Conservation (phyloP, 2,329 filamentous ascomycete species). For the Teratosphaeriaceae sp. region DNA sequence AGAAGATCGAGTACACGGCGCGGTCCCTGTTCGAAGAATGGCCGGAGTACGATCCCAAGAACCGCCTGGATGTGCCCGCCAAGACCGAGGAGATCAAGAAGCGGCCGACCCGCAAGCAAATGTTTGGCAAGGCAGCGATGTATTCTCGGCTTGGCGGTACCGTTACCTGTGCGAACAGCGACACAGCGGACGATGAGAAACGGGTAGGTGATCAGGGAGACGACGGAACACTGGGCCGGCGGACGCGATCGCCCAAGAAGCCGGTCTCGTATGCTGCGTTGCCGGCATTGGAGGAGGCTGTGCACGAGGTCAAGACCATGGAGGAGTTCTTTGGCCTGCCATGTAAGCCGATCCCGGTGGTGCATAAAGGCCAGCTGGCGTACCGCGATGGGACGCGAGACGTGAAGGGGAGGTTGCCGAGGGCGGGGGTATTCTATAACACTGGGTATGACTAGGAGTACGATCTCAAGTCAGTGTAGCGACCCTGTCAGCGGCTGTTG, state of each 20-base stretch:
- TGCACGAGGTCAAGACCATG: conserved; percentile 9
- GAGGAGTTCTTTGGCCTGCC: conserved; percentile 20
- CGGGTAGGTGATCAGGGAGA: neutral
- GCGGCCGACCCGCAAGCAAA: conserved; percentile 31
- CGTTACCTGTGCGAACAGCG: neutral
- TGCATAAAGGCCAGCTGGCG: conserved; percentile 17
- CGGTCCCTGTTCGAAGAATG: conserved; percentile 18
- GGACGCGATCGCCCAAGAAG: neutral
- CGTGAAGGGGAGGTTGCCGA: conserved; percentile 11
- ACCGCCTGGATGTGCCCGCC: conserved; percentile 37
- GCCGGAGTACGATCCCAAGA: conserved; percentile 17
- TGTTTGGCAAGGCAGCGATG: conserved; percentile 17
- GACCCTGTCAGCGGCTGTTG: no score
- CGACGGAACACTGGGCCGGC: neutral
- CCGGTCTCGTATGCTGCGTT: conserved; percentile 4
- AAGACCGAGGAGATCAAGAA: conserved; percentile 50
- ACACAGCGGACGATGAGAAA: neutral
- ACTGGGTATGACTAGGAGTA: neutral
- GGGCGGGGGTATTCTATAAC: conserved; percentile 13
- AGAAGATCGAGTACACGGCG: conserved; percentile 6
- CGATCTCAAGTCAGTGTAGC: no score
- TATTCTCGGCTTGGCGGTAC: conserved; percentile 7
- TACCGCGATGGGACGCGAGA: conserved; percentile 15
- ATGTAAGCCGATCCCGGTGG: conserved; percentile 13
- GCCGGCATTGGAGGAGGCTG: neutral